Evolutionary conservation across 805 yeast genomes (phyloP).

Genomic region (Candida takata): DNA sequence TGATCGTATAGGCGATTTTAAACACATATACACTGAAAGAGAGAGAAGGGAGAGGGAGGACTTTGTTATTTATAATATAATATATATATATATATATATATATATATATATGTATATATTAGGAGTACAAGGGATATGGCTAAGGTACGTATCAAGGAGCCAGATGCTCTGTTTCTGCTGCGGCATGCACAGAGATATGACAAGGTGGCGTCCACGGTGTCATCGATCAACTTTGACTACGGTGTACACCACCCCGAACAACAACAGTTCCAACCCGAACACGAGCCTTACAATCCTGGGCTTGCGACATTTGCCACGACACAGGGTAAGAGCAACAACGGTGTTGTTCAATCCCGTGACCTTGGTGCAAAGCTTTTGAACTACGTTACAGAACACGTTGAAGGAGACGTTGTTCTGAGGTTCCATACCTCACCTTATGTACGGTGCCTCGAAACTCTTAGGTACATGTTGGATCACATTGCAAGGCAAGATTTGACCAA

Average conservation of each 20-base stretch:
- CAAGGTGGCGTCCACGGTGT: slow-evolving; percentile 22
- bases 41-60: not conserved
- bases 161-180: slow-evolving; percentile 23
- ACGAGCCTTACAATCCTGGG: slow-evolving; percentile 22
- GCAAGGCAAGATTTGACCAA: slow-evolving; percentile 9
- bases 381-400: slow-evolving; percentile 16
- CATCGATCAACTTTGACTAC: slow-evolving; percentile 19
- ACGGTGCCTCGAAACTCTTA: slow-evolving; percentile 36
- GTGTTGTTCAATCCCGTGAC: slow-evolving; percentile 21
- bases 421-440: slow-evolving; percentile 38
- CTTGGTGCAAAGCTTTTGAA: slow-evolving; percentile 18
- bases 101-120: too few species aligned
- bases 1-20: too few species aligned
- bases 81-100: too few species aligned
- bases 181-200: slow-evolving; percentile 25
- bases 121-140: too few species aligned
- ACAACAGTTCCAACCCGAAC: too few species aligned
- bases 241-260: slow-evolving; percentile 5
- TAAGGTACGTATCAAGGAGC: slow-evolving; percentile 1
- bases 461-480: slow-evolving; percentile 18
- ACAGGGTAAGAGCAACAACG: slow-evolving; percentile 23
- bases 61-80: too few species aligned
- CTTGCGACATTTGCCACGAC: slow-evolving; percentile 23
- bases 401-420: slow-evolving; percentile 12
- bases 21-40: not conserved